A percentile compares a stretch with the other conserved stretches of the same genome.
Conservation (phyloP, 2,329 filamentous ascomycete species). For the Hymenoscyphus linearis region DNA sequence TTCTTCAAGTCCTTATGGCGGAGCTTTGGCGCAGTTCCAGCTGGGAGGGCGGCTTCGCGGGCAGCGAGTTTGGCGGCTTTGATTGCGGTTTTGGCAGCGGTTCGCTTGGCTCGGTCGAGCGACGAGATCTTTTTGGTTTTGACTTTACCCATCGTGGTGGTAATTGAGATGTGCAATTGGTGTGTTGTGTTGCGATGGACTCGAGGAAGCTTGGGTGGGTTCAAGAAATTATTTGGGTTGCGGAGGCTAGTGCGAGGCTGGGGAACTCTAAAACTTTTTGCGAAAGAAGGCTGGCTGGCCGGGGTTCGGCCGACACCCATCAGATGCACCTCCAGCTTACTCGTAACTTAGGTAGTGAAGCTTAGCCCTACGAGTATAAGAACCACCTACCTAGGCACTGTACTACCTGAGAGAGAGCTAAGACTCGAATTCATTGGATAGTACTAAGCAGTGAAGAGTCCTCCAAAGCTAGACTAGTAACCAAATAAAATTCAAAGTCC, state of each 20-base stretch:
- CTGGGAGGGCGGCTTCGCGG: not conserved
- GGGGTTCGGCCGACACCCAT: not conserved
- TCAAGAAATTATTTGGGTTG: constrained; percentile 16
- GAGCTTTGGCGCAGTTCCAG: not conserved
- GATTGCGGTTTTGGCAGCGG: constrained; percentile 6
- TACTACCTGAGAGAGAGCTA: too few relatives aligned
- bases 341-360: not conserved
- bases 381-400: too few relatives aligned
- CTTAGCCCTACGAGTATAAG: too few relatives aligned
- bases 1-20: not conserved
- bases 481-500: too few relatives aligned
- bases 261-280: constrained; percentile 6
- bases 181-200: not conserved
- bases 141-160: constrained; percentile 17
- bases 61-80: constrained; percentile 13
- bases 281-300: not conserved
- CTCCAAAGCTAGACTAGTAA: too few relatives aligned
- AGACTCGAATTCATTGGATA: too few relatives aligned
- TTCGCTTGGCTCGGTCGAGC: constrained; percentile 7
- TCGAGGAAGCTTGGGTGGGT: constrained; percentile 4
- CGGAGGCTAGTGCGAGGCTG: constrained; percentile 16
- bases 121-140: constrained; percentile 13
- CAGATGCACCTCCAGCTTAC: not conserved
- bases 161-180: not conserved
- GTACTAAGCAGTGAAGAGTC: too few relatives aligned